These are phyloP conservation scores for Aureobasidium melanogenum DNA, from an alignment of 2,329 filamentous ascomycete species.

Conservation along the genomic window DNA sequence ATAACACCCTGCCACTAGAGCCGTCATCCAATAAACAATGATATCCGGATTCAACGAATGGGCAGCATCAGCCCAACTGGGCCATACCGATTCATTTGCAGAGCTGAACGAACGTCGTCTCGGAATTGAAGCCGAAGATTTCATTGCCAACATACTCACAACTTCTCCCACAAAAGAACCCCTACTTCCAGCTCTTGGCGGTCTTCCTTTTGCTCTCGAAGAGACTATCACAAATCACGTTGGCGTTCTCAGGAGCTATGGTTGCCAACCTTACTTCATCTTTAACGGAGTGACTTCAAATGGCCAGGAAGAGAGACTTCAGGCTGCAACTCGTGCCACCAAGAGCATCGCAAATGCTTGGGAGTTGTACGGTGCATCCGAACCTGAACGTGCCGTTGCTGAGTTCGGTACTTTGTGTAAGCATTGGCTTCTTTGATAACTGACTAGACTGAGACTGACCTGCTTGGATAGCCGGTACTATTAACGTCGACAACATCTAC, in stretches of 20 bases:
- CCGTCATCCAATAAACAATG: constrained; percentile 23
- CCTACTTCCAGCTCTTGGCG: constrained; percentile 80
- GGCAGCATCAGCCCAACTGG: constrained; percentile 39
- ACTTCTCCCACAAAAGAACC: constrained; percentile 67
- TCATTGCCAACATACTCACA: constrained; percentile 70
- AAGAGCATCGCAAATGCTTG: constrained; percentile 54
- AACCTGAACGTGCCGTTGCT: constrained; percentile 70
- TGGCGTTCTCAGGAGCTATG: constrained; percentile 55
- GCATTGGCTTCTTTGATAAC: neutral
- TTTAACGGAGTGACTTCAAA: constrained; percentile 82
- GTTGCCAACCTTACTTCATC: constrained; percentile 75
- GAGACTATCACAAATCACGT: constrained; percentile 69
- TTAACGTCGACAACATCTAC: constrained; percentile 62
- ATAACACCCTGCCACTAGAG: neutral
- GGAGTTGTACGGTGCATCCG: constrained; percentile 73
- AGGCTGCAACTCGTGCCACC: constrained; percentile 16
- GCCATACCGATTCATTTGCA: constrained; percentile 53
- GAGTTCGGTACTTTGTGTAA: constrained; percentile 61
- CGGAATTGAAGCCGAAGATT: constrained; percentile 84
- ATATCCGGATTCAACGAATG: constrained; percentile 47
- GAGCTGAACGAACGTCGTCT: constrained; percentile 67
- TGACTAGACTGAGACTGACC: constrained; percentile 14
- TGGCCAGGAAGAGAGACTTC: constrained; percentile 13
- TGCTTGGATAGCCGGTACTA: constrained; percentile 49
- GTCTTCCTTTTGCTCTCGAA: constrained; percentile 70